These are phyloP conservation scores for Alternaria burnsii DNA, from an alignment of 2,329 filamentous ascomycete species.

Conservation along the genomic window DNA sequence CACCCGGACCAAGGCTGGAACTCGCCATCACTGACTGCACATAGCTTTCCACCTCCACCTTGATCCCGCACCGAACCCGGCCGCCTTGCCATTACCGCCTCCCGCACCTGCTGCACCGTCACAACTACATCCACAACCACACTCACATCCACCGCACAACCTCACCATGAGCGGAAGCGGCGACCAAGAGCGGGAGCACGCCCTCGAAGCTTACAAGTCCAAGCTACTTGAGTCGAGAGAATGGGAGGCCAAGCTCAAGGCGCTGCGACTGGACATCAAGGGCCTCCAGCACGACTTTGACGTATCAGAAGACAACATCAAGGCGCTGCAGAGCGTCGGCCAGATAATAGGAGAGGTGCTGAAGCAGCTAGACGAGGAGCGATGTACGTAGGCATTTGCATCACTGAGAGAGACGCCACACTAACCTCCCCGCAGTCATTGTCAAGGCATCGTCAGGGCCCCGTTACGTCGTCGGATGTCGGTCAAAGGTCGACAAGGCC, in stretches of 20 bases:
- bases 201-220: constrained; percentile 62
- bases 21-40: background rate
- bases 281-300: constrained; percentile 94
- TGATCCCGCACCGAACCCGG: background rate
- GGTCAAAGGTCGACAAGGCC: constrained; percentile 95
- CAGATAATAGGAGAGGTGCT: constrained; percentile 99
- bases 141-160: constrained; percentile 11
- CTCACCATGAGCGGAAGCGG: constrained; percentile 48
- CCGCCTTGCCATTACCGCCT: constrained; percentile 1
- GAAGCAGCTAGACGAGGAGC: constrained; percentile 98
- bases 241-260: constrained; percentile 98
- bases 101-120: background rate
- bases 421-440: constrained; percentile 71
- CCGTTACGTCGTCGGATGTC: constrained; percentile 96
- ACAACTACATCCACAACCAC: constrained; percentile 2
- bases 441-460: constrained; percentile 98
- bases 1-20: background rate
- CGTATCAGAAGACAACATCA: constrained; percentile 98
- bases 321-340: constrained; percentile 96
- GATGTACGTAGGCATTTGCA: constrained; percentile 72
- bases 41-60: background rate
- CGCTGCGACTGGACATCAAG: constrained; percentile 93
- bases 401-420: constrained; percentile 3
- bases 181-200: constrained; percentile 61
- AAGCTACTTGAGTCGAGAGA: constrained; percentile 87